phyloP scores from a whole-genome alignment of 352 stramenopile genomes.

The Pythium periplocum region DNA sequence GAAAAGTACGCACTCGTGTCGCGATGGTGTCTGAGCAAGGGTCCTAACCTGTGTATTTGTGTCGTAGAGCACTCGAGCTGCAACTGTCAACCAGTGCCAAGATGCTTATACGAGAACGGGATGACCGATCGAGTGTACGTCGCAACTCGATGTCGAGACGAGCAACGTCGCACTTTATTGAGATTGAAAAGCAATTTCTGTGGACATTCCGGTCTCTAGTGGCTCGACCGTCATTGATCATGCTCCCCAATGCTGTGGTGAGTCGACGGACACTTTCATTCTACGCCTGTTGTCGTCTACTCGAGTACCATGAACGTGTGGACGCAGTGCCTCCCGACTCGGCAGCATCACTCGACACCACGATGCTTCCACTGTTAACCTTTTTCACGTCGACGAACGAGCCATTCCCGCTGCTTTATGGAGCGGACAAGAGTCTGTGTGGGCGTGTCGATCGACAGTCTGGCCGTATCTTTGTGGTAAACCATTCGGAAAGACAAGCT shows the following conservation, averaged over 20 bases:
- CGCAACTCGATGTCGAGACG: slow-evolving; percentile 22
- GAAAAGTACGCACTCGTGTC: slow-evolving; percentile 34
- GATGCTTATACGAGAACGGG: slow-evolving; percentile 30
- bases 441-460: slow-evolving; percentile 37
- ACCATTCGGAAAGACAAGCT: slow-evolving; percentile 14
- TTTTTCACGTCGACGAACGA: slow-evolving; percentile 41
- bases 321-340: neutral
- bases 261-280: slow-evolving; percentile 29
- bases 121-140: slow-evolving; percentile 20
- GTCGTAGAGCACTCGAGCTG: slow-evolving; percentile 31
- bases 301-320: slow-evolving; percentile 20
- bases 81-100: slow-evolving; percentile 45
- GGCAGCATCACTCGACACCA: neutral
- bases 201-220: slow-evolving; percentile 42
- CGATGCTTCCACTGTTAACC: slow-evolving; percentile 23
- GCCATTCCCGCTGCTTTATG: slow-evolving; percentile 17
- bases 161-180: slow-evolving; percentile 26
- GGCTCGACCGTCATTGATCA: slow-evolving; percentile 24
- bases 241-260: slow-evolving; percentile 35
- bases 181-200: slow-evolving; percentile 35
- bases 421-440: slow-evolving; percentile 20
- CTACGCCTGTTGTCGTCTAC: slow-evolving; percentile 31
- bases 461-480: slow-evolving; percentile 31
- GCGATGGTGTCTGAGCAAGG: no score
- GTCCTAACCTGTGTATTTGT: neutral